Percentiles rank a stretch among this genome's conserved stretches.
Evolutionary conservation across 345 rosid genomes (phyloP).

Genomic region (Turnera subulata): DNA sequence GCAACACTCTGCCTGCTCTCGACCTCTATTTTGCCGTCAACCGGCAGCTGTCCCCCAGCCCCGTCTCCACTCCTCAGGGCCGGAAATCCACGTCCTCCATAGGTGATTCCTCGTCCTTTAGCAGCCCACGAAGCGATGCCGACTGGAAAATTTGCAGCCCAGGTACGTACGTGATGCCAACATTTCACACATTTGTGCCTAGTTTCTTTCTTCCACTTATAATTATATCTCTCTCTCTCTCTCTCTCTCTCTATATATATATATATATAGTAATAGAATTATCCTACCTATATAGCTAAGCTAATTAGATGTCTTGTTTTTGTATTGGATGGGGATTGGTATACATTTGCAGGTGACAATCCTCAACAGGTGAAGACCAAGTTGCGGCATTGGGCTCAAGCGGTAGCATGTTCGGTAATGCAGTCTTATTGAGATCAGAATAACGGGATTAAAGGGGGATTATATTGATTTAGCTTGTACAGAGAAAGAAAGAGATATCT

Average conservation of each 20-base stretch:
- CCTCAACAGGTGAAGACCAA: constrained; percentile 75
- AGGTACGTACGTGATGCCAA: constrained; percentile 37
- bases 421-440: constrained; percentile 20
- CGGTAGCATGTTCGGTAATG: constrained; percentile 84
- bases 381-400: constrained; percentile 97
- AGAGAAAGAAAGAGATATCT: neutral
- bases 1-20: constrained; percentile 79
- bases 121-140: constrained; percentile 57
- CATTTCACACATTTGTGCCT: too few relatives aligned
- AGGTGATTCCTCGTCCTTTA: constrained; percentile 59
- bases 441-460: neutral
- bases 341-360: constrained; percentile 54
- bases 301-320: neutral
- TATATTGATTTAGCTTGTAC: constrained; percentile 5
- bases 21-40: constrained; percentile 90
- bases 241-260: too few relatives aligned
- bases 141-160: constrained; percentile 79
- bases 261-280: neutral
- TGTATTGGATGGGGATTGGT: neutral
- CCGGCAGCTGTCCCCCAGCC: constrained; percentile 68
- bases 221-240: too few relatives aligned
- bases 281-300: too few relatives aligned
- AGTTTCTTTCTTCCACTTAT: too few relatives aligned
- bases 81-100: constrained; percentile 32
- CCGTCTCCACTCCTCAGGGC: constrained; percentile 56